These are phyloP conservation scores for Phylloporus rhodoxanthus DNA, from an alignment of 768 basidiomycete species.

Conservation along the genomic window DNA sequence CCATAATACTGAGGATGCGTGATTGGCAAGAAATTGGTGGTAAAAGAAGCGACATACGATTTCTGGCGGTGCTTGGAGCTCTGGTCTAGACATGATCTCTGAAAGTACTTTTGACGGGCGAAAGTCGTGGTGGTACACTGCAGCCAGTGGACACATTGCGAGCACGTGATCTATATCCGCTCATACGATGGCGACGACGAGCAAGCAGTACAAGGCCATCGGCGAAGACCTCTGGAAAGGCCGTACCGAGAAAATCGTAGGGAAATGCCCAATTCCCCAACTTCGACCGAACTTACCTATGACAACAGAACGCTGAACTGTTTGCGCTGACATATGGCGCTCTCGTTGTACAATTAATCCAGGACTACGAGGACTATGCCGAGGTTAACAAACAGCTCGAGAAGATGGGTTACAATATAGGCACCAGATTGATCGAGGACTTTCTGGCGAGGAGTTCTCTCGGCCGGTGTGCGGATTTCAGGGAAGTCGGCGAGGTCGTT, in stretches of 20 bases:
- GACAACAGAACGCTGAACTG: constrained; percentile 84
- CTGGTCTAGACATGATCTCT: constrained; percentile 72
- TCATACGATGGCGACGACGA: constrained; percentile 57
- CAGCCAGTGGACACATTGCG: background rate
- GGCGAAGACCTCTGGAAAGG: constrained; percentile 97
- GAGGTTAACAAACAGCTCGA: constrained; percentile 96
- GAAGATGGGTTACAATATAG: constrained; percentile 99
- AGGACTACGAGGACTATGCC: constrained; percentile 96
- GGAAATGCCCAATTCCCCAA: constrained; percentile 25
- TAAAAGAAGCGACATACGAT: constrained; percentile 47
- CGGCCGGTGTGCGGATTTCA: constrained; percentile 89
- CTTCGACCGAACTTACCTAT: constrained; percentile 16
- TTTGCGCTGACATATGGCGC: constrained; percentile 97
- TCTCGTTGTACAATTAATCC: constrained; percentile 95
- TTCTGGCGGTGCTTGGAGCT: constrained; percentile 84
- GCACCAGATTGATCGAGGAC: constrained; percentile 92
- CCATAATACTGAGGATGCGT: constrained; percentile 77
- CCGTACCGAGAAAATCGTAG: constrained; percentile 89
- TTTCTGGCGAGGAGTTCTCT: constrained; percentile 90
- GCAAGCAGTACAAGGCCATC: constrained; percentile 80
- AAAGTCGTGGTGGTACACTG: background rate
- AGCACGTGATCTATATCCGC: constrained; percentile 22
- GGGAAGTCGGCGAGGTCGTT: constrained; percentile 91
- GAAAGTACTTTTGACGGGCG: background rate
- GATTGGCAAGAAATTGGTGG: background rate